Evolutionary conservation across 805 yeast species (phyloP).

Genomic region (Schizosaccharomyces lindneri): DNA sequence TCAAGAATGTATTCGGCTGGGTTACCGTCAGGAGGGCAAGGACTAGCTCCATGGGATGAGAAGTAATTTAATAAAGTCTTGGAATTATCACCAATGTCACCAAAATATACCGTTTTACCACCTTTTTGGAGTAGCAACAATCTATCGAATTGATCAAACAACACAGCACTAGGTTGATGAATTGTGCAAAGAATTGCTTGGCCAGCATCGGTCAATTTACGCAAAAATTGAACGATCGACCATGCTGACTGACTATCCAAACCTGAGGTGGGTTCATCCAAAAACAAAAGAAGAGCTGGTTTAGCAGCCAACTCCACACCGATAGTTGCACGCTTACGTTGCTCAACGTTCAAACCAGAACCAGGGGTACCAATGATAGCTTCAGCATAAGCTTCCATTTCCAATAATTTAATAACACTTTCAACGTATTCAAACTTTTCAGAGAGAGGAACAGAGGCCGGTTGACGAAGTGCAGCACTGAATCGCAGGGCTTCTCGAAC

Average conservation of each 20-base stretch:
- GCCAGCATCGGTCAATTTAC: constrained; percentile 44
- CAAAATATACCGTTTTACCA: constrained; percentile 61
- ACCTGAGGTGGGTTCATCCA: constrained; percentile 57
- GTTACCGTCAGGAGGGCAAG: constrained; percentile 34
- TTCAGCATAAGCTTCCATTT: constrained; percentile 46
- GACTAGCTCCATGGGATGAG: constrained; percentile 47
- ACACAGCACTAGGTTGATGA: constrained; percentile 53
- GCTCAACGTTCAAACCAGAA: constrained; percentile 44
- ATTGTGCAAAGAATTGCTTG: constrained; percentile 56
- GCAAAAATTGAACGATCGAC: constrained; percentile 42
- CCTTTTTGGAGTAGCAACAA: constrained; percentile 44
- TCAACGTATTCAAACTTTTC: constrained; percentile 50
- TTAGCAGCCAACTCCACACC: constrained; percentile 53
- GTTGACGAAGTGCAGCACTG: constrained; percentile 51
- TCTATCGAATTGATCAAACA: constrained; percentile 44
- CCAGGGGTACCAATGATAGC: constrained; percentile 64
- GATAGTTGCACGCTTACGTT: constrained; percentile 40
- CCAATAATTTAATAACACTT: constrained; percentile 36
- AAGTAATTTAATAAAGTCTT: constrained; percentile 34
- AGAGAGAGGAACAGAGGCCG: constrained; percentile 24
- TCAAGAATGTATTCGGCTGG: constrained; percentile 59
- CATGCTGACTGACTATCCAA: constrained; percentile 38
- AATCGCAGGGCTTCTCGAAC: constrained; percentile 53
- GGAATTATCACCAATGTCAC: constrained; percentile 50
- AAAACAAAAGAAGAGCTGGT: constrained; percentile 31